Evolutionary conservation across 2,329 filamentous ascomycete species (phyloP).

Genomic region (Taxawa tesnikishii): DNA sequence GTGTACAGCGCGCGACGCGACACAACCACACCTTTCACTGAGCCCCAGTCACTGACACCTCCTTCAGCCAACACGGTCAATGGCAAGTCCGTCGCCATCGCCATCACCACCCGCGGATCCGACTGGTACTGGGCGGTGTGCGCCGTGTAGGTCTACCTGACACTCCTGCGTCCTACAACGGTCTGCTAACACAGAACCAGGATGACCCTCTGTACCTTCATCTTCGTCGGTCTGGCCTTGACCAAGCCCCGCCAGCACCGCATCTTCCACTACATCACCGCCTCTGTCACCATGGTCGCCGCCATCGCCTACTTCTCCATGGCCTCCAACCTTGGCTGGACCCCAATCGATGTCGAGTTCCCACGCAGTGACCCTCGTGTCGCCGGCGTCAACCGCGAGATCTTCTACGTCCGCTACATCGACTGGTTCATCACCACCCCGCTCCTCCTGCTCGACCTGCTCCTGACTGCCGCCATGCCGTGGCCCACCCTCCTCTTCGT

Average conservation of each 20-base stretch:
- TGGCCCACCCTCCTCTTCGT: slow-evolving; percentile 52
- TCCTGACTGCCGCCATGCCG: slow-evolving; percentile 52
- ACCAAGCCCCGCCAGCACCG: slow-evolving; percentile 44
- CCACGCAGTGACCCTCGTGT: slow-evolving; percentile 31
- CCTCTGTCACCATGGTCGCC: slow-evolving; percentile 44
- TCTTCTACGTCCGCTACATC: slow-evolving; percentile 56
- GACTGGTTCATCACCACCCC: slow-evolving; percentile 55
- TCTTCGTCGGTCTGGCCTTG: slow-evolving; percentile 39
- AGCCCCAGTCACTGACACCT: slow-evolving; percentile 5
- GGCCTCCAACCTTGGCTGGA: slow-evolving; percentile 53
- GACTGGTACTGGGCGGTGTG: slow-evolving; percentile 53
- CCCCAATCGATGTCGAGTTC: slow-evolving; percentile 51
- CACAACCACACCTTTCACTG: background rate
- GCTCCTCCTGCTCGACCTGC: slow-evolving; percentile 47
- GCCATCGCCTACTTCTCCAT: slow-evolving; percentile 54
- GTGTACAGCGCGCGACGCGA: background rate
- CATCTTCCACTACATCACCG: slow-evolving; percentile 54
- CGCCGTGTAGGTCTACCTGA: no score
- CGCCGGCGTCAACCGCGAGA: slow-evolving; percentile 42
- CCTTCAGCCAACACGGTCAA: slow-evolving; percentile 29
- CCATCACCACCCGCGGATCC: slow-evolving; percentile 47
- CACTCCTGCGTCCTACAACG: no score
- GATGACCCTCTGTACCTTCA: slow-evolving; percentile 43
- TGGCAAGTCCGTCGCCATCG: slow-evolving; percentile 37
- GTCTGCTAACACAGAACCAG: no score